phyloP scores from a whole-genome alignment of 2,329 filamentous ascomycete genomes.

The Didymella glomerata region DNA sequence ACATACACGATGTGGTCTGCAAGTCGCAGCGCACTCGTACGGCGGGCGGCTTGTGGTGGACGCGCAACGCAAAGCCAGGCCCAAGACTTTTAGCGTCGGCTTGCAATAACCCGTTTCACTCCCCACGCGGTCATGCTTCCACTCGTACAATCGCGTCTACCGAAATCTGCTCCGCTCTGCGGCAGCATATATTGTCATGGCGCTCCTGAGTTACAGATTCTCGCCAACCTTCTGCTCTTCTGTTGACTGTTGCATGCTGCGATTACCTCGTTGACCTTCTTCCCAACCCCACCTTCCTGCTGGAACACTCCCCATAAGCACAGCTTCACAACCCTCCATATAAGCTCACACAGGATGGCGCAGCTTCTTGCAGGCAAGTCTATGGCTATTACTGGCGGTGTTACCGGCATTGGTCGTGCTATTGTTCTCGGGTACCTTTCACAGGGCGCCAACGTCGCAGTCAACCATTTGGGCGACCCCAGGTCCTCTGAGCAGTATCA shows the following conservation, averaged over 20 bases:
- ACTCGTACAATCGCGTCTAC: constrained; percentile 23
- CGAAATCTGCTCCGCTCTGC: constrained; percentile 26
- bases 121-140: constrained; percentile 24
- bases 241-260: background rate
- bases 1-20: background rate
- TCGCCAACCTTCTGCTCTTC: background rate
- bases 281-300: constrained; percentile 6
- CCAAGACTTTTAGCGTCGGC: constrained; percentile 16
- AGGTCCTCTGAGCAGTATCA: constrained; percentile 60
- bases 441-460: constrained; percentile 79
- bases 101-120: constrained; percentile 13
- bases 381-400: constrained; percentile 85
- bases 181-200: constrained; percentile 28
- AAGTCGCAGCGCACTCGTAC: constrained; percentile 20
- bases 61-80: background rate
- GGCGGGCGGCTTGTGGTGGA: constrained; percentile 1
- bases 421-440: constrained; percentile 81
- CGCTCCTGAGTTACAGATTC: constrained; percentile 7
- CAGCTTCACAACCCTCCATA: background rate
- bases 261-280: constrained; percentile 8
- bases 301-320: constrained; percentile 11
- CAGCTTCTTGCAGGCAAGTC: constrained; percentile 75
- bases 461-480: constrained; percentile 76
- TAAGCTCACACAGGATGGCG: constrained; percentile 14
- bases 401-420: constrained; percentile 85